Percentiles rank a stretch among this genome's conserved stretches.
These are phyloP conservation scores for Cucumis sativus DNA, from an alignment of 306 rosid genomes.

Conservation along the genomic window DNA sequence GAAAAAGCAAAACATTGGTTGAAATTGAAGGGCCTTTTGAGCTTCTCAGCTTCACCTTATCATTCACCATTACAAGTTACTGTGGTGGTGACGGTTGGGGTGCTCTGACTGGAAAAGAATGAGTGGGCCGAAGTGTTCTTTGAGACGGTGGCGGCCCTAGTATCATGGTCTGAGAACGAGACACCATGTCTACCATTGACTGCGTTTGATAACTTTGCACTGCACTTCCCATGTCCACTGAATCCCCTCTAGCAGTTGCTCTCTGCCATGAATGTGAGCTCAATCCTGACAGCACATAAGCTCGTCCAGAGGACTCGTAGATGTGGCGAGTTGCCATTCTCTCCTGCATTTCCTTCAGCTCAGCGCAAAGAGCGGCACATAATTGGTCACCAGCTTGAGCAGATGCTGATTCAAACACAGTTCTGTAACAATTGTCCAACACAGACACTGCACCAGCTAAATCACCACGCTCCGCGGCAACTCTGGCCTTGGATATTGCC, in stretches of 20 bases:
- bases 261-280: slow-evolving; percentile 92
- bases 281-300: slow-evolving; percentile 77
- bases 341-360: slow-evolving; percentile 84
- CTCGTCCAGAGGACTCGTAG: slow-evolving; percentile 83
- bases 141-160: neutral
- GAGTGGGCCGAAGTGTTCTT: neutral
- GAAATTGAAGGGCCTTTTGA: neutral
- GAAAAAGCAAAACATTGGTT: neutral
- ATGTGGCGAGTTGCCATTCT: slow-evolving; percentile 70
- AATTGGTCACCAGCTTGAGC: slow-evolving; percentile 48
- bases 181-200: slow-evolving; percentile 78
- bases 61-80: neutral
- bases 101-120: neutral
- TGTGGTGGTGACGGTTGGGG: neutral
- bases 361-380: slow-evolving; percentile 51
- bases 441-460: slow-evolving; percentile 57
- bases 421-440: slow-evolving; percentile 39
- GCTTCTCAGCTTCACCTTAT: neutral
- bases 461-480: slow-evolving; percentile 58
- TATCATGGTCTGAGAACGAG: slow-evolving; percentile 29
- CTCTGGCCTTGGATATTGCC: slow-evolving; percentile 73
- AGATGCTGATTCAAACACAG: slow-evolving; percentile 48
- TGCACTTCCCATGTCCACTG: slow-evolving; percentile 52
- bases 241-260: slow-evolving; percentile 91
- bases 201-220: slow-evolving; percentile 74